Evolutionary conservation across 2,329 filamentous ascomycete species (phyloP), one percentile per base, ranked within the genome.

Genomic region (Verticillium tricorpus): DNA sequence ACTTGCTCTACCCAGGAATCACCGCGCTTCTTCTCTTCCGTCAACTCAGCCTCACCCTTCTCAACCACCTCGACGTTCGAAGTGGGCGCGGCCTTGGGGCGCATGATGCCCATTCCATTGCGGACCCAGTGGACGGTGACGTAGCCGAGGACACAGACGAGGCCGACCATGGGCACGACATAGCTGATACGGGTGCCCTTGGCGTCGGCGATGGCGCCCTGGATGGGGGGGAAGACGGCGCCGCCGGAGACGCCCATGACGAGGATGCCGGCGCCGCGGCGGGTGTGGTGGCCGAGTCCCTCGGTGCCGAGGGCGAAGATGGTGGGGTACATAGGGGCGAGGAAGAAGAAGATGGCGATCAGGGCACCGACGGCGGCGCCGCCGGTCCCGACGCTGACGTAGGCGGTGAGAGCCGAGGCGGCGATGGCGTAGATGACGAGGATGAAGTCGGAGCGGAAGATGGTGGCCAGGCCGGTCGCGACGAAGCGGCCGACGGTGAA

Each of bases 281-380:
- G 93, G 39, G 88, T 91, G 76, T 94, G 88, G 19, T 87, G 84
- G 6, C 91, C 91, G 1, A 87, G 76, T 1, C 83, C 84, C 22
- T 83, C 78, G 71, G 87, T 84, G 0, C 82, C 82, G 6, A 86
- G 74, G 0, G 83, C 82, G 56, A 86, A 83, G 64, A 86, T 86
- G 31, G 83, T 85, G 1, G 85, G 82, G 71, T 87, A 87, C 71
- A 81, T 82, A 66, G 84, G 82, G 0, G 78, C 81, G 70, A 84
- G 83, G 71, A 84, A 85, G 73, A 85, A 86, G 35, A 86, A 74
- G 0, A 84, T 81, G 0, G 84, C 62, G 65, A 78, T 82, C 9
- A 87, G 73, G 77, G 85, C 81, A 17, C 77, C 78, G 63, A 87
- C 80, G n/a, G 83, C 83, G 0, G 77, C 73, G 58, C 81, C 79